Conservation (phyloP, 805 yeast species). For the Lachancea waltii region DNA sequence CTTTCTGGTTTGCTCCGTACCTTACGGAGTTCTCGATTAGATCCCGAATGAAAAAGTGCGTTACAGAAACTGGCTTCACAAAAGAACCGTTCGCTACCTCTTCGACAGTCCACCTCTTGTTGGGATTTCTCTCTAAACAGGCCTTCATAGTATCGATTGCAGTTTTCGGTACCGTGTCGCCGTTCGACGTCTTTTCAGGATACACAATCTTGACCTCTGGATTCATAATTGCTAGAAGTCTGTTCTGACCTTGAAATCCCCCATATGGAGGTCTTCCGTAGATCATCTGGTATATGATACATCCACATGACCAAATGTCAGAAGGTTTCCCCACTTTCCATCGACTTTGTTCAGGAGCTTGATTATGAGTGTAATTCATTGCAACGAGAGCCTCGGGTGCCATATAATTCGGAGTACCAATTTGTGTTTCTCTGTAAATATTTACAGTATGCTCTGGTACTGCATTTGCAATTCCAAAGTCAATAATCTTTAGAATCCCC, state of each 20-base stretch:
- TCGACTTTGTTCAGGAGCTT: constrained; percentile 22
- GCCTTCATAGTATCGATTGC: constrained; percentile 64
- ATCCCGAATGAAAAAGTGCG: constrained; percentile 58
- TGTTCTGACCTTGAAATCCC: constrained; percentile 62
- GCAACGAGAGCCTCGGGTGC: constrained; percentile 90
- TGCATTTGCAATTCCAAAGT: constrained; percentile 93
- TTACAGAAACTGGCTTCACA: constrained; percentile 67
- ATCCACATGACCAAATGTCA: constrained; percentile 97
- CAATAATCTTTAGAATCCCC: constrained; percentile 82
- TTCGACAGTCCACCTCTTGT: constrained; percentile 54
- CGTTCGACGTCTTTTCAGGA: constrained; percentile 57
- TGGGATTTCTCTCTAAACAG: constrained; percentile 69
- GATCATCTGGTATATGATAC: constrained; percentile 90
- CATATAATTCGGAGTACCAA: constrained; percentile 96
- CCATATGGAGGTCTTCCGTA: constrained; percentile 93
- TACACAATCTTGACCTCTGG: constrained; percentile 67
- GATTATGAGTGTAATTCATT: constrained; percentile 35
- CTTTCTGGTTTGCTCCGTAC: constrained; percentile 53
- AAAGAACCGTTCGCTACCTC: constrained; percentile 59
- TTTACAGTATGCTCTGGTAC: constrained; percentile 90
- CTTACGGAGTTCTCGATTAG: constrained; percentile 70
- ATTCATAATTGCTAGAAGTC: constrained; percentile 79
- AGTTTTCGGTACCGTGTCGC: constrained; percentile 56
- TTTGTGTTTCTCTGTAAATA: constrained; percentile 80
- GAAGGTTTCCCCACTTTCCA: constrained; percentile 91